Conservation (phyloP, 2,329 filamentous ascomycete genomes). For the Tolypocladium paradoxum region DNA sequence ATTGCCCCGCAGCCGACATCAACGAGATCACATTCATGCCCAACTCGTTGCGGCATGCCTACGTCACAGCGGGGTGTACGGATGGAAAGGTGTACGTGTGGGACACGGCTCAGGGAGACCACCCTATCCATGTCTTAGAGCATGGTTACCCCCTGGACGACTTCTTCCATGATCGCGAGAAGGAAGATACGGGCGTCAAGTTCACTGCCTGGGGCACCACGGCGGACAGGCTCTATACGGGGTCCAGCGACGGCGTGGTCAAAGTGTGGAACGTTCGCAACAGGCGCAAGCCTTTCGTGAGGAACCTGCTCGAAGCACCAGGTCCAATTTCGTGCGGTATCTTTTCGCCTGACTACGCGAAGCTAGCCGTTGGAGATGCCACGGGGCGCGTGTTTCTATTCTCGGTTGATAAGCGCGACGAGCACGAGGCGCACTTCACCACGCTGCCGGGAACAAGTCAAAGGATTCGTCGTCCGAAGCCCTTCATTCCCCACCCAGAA, state of each 20-base stretch:
- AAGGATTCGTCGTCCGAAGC: slow-evolving; percentile 32
- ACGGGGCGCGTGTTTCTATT: slow-evolving; percentile 49
- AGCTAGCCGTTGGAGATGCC: slow-evolving; percentile 48
- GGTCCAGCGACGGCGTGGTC: slow-evolving; percentile 50
- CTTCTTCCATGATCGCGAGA: slow-evolving; percentile 34
- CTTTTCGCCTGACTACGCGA: slow-evolving; percentile 46
- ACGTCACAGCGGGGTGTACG: slow-evolving; percentile 51
- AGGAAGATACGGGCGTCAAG: slow-evolving; percentile 51
- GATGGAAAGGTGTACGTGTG: slow-evolving; percentile 53
- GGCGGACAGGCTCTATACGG: slow-evolving; percentile 49
- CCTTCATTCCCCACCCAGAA: slow-evolving; percentile 40
- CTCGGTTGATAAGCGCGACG: slow-evolving; percentile 34
- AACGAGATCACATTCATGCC: slow-evolving; percentile 52
- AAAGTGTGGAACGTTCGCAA: slow-evolving; percentile 52
- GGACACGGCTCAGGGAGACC: slow-evolving; percentile 47
- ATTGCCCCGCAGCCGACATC: slow-evolving; percentile 49
- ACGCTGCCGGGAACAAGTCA: slow-evolving; percentile 23
- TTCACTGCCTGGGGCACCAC: slow-evolving; percentile 52
- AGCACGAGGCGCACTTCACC: slow-evolving; percentile 21
- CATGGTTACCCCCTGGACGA: slow-evolving; percentile 37
- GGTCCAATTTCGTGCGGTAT: slow-evolving; percentile 47
- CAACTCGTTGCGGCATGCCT: slow-evolving; percentile 38
- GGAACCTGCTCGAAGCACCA: slow-evolving; percentile 41
- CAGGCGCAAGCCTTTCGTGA: slow-evolving; percentile 32
- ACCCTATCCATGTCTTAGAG: slow-evolving; percentile 41